These are phyloP conservation scores for Ophiostoma populinum DNA, from an alignment of 2,329 filamentous ascomycete genomes.

Conservation along the genomic window DNA sequence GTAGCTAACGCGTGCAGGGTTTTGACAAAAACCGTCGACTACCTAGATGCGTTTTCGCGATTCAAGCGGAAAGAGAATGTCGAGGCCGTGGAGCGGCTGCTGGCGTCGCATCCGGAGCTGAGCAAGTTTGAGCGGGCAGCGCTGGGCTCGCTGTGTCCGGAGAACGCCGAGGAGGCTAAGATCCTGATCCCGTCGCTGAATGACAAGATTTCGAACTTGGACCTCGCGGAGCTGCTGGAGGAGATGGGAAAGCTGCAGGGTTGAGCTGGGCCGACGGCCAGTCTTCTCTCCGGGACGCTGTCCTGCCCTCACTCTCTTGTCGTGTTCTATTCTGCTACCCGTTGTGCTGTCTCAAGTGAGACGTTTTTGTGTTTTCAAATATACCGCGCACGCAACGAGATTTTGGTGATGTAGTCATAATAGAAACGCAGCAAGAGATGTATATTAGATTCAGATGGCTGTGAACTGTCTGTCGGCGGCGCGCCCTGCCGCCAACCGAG, in stretches of 20 bases:
- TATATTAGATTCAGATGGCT: no score
- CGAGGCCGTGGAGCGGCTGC: constrained; percentile 77
- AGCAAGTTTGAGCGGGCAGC: constrained; percentile 89
- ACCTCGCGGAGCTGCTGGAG: constrained; percentile 72
- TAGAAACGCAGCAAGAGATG: no score
- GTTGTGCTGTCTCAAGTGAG: no score
- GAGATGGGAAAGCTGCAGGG: constrained; percentile 68
- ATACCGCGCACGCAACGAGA: no score
- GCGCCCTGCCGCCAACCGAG: no score
- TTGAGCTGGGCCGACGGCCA: no score
- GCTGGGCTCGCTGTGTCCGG: constrained; percentile 80
- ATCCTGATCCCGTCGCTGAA: constrained; percentile 79
- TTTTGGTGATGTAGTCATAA: no score
- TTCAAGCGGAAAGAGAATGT: constrained; percentile 94
- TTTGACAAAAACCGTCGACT: constrained; percentile 74
- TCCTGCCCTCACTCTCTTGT: no score
- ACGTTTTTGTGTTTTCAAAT: no score
- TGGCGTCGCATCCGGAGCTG: constrained; percentile 63
- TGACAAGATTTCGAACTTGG: constrained; percentile 80
- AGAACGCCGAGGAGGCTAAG: constrained; percentile 87
- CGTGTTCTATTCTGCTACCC: no score
- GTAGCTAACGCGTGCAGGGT: constrained; percentile 35
- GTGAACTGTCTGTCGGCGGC: no score
- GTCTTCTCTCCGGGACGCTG: no score
- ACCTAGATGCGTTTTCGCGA: constrained; percentile 84